Conservation (phyloP, 768 basidiomycete species). For the Tulasnella sp. region DNA sequence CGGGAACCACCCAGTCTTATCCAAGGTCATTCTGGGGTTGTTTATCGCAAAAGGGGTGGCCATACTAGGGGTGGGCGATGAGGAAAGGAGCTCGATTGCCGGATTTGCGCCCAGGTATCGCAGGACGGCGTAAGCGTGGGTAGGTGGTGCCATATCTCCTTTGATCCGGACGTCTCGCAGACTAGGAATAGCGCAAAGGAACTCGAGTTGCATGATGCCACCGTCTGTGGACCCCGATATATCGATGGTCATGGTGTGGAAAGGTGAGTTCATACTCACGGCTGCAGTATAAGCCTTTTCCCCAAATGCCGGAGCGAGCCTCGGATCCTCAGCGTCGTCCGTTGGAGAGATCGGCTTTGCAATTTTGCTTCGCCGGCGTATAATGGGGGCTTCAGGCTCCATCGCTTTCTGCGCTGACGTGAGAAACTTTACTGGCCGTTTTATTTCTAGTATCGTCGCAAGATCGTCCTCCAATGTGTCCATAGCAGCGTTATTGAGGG, state of each 20-base stretch:
- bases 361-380: background rate
- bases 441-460: background rate
- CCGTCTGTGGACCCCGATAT: background rate
- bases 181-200: background rate
- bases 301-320: background rate
- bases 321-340: background rate
- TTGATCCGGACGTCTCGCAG: background rate
- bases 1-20: background rate
- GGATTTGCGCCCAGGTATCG: background rate
- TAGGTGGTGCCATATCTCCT: background rate
- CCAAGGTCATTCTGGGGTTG: background rate
- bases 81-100: background rate
- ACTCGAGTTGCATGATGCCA: background rate
- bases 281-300: background rate
- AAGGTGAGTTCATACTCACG: background rate
- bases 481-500: no score
- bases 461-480: background rate
- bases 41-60: background rate
- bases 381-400: background rate
- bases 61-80: background rate
- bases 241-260: background rate
- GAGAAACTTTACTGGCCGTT: background rate
- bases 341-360: background rate
- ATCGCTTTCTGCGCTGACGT: background rate
- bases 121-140: background rate